Conservation (phyloP, 495 filamentous ascomycete species). For the Xanthoparmelia taractica region DNA sequence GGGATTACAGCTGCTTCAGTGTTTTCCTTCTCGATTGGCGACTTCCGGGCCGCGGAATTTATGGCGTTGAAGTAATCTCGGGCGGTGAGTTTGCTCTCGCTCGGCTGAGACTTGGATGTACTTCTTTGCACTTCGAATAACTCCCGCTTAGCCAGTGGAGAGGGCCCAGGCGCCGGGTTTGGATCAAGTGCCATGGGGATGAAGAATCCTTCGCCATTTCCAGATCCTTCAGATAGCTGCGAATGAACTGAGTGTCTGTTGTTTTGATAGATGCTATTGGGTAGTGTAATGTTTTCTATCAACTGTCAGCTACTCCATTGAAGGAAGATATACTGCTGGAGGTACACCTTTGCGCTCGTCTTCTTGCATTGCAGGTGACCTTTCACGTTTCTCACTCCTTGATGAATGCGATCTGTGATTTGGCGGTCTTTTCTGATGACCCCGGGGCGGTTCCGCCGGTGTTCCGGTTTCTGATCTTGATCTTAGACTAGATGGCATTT, state of each 20-base stretch:
- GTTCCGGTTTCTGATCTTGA: constrained; percentile 25
- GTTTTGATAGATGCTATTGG: constrained; percentile 68
- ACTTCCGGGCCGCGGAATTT: constrained; percentile 27
- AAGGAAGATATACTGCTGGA: neutral
- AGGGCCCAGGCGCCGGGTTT: constrained; percentile 55
- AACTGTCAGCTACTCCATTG: constrained; percentile 15
- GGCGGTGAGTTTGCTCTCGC: constrained; percentile 21
- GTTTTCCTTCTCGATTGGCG: constrained; percentile 26
- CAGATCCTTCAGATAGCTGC: constrained; percentile 51
- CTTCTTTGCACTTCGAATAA: constrained; percentile 14
- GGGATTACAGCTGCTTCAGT: constrained; percentile 34
- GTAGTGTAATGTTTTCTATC: constrained; percentile 55
- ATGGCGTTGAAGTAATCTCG: constrained; percentile 45
- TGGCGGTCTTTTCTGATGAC: constrained; percentile 24
- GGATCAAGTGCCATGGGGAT: constrained; percentile 90
- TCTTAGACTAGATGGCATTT: constrained; percentile 25
- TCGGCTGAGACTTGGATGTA: constrained; percentile 10
- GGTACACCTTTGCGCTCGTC: constrained; percentile 23
- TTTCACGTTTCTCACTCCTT: constrained; percentile 23
- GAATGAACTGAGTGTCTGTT: constrained; percentile 65
- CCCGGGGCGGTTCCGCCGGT: constrained; percentile 19
- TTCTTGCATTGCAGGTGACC: constrained; percentile 20
- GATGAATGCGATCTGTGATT: constrained; percentile 23
- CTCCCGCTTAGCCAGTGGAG: constrained; percentile 31
- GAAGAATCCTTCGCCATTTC: constrained; percentile 67